A percentile compares a stretch with the other conserved stretches of the same genome.
phyloP scores from a whole-genome alignment of 1,139 yeast species.

The Yamadazyma membranifaciens region DNA sequence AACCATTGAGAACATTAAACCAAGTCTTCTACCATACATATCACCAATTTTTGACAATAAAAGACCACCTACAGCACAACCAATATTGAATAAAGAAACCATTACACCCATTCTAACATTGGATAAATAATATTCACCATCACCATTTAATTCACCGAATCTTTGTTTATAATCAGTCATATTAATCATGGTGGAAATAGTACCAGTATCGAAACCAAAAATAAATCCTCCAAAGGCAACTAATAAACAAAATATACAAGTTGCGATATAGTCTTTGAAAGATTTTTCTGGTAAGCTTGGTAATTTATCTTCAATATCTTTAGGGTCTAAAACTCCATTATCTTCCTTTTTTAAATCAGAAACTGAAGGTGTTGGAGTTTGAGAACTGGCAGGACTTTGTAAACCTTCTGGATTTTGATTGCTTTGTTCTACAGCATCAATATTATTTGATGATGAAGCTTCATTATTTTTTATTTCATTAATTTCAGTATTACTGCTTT shows the following conservation, averaged over 20 bases:
- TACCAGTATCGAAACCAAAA: constrained; percentile 73
- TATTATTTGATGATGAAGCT: not conserved
- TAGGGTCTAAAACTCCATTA: constrained; percentile 7
- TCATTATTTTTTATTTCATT: not conserved
- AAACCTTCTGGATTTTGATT: not conserved
- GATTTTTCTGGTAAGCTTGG: constrained; percentile 21
- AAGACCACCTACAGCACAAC: constrained; percentile 73
- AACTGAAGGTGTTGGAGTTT: constrained; percentile 4
- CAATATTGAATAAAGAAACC: constrained; percentile 64
- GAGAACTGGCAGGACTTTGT: constrained; percentile 1
- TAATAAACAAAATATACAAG: constrained; percentile 36
- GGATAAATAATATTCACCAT: constrained; percentile 32
- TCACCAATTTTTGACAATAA: constrained; percentile 54
- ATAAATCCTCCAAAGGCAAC: constrained; percentile 64
- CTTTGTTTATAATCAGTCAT: constrained; percentile 49
- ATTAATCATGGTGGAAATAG: constrained; percentile 64
- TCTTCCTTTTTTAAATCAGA: constrained; percentile 5
- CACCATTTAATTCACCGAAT: constrained; percentile 39
- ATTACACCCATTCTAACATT: constrained; percentile 52
- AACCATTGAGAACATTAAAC: constrained; percentile 45
- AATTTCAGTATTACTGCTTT: not conserved
- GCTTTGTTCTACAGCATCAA: too few relatives aligned
- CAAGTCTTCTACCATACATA: constrained; percentile 50
- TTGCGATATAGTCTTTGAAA: constrained; percentile 28
- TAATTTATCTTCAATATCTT: constrained; percentile 11